phyloP scores from a whole-genome alignment of 768 basidiomycete species.

The Zangia roseola region DNA sequence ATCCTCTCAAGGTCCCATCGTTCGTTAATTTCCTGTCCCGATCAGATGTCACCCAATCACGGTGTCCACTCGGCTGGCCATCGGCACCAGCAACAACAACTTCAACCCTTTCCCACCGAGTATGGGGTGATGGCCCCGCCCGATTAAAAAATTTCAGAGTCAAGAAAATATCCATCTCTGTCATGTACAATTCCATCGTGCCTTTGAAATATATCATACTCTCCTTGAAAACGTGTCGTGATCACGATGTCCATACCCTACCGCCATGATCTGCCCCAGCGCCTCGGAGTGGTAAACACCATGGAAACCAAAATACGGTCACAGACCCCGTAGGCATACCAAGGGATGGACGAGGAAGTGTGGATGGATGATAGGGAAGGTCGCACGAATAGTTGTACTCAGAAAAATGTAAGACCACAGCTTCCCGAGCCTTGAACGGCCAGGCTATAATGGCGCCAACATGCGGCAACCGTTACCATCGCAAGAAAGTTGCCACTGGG shows the following conservation, averaged over 20 bases:
- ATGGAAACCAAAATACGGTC: slow-evolving; percentile 38
- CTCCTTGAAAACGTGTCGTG: no score
- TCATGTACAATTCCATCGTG: no score
- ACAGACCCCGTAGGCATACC: slow-evolving; percentile 32
- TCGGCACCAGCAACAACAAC: no score
- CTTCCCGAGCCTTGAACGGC: slow-evolving; percentile 16
- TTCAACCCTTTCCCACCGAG: no score
- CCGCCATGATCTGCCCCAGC: slow-evolving; percentile 5
- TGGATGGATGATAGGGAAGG: slow-evolving; percentile 36
- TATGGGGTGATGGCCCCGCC: no score
- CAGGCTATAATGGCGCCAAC: slow-evolving; percentile 18
- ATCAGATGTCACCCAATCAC: no score
- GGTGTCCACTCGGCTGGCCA: no score
- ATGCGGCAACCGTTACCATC: slow-evolving; percentile 32
- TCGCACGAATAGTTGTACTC: slow-evolving; percentile 32
- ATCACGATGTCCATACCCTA: slow-evolving; percentile 5
- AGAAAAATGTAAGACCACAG: slow-evolving; percentile 18
- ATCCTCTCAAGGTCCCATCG: background rate
- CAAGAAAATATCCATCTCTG: no score
- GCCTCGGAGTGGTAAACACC: slow-evolving; percentile 23
- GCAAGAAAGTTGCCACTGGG: slow-evolving; percentile 18
- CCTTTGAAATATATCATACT: no score
- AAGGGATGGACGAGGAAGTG: slow-evolving; percentile 30
- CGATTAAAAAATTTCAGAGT: no score
- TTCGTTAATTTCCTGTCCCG: no score